Percentiles rank a stretch among this genome's conserved stretches.
These are phyloP conservation scores for Coniferiporia weirii DNA, from an alignment of 1,284 basidiomycete genomes.

Conservation along the genomic window DNA sequence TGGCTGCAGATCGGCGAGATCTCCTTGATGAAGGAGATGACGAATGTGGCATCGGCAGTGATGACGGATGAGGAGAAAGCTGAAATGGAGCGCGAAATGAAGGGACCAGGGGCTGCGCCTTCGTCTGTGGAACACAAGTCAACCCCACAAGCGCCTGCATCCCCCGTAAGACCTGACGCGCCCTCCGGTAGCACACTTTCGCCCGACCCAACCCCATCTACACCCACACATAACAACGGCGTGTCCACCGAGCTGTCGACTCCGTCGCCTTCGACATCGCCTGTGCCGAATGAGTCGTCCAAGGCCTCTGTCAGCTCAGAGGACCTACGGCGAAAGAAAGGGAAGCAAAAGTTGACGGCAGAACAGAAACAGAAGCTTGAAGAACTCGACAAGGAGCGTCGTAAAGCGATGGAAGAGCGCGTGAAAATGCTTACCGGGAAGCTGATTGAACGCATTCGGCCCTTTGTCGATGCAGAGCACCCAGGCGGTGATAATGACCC, in stretches of 20 bases:
- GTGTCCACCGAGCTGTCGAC: conserved; percentile 20
- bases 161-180: background rate
- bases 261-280: conserved; percentile 25
- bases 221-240: conserved; percentile 11
- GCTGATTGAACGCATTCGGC: conserved; percentile 77
- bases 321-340: conserved; percentile 34
- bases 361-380: conserved; percentile 84
- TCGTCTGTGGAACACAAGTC: background rate
- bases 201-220: background rate
- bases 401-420: conserved; percentile 74
- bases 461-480: conserved; percentile 83
- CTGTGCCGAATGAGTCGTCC: conserved; percentile 25
- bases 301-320: conserved; percentile 23
- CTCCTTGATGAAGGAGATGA: conserved; percentile 89
- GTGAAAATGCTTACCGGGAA: conserved; percentile 70
- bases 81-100: conserved; percentile 74
- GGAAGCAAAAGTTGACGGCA: conserved; percentile 62
- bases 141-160: background rate
- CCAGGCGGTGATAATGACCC: conserved; percentile 85
- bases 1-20: conserved; percentile 80
- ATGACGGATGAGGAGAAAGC: conserved; percentile 90
- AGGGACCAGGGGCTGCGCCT: conserved; percentile 26
- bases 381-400: conserved; percentile 75
- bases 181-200: background rate
- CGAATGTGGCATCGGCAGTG: conserved; percentile 70